phyloP scores from a whole-genome alignment of 2,329 filamentous ascomycete species.

The Calonectria pauciramosa region DNA sequence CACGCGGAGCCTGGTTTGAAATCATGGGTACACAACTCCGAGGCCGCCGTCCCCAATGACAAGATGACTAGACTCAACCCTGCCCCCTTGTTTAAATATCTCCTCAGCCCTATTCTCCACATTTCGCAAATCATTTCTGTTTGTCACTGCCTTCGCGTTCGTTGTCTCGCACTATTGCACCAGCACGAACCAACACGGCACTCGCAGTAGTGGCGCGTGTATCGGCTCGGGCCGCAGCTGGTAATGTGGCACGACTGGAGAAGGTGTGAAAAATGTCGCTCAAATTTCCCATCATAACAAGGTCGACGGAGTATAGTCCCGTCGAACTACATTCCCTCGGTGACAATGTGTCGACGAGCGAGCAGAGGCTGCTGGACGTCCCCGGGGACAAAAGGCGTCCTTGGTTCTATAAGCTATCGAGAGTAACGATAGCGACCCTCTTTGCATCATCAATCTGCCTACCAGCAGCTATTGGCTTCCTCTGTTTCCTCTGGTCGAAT shows the following conservation, averaged over 20 bases:
- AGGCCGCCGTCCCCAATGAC: not conserved
- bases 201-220: not conserved
- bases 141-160: too few relatives aligned
- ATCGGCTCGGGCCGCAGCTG: not conserved
- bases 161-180: not conserved
- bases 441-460: not conserved
- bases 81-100: not conserved
- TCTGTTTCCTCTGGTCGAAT: conserved; percentile 13
- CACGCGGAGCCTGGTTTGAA: not conserved
- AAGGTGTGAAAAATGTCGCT: not conserved
- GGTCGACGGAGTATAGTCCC: not conserved
- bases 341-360: not conserved
- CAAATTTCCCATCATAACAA: not conserved
- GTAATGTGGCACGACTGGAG: not conserved
- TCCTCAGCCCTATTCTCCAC: conserved; percentile 1
- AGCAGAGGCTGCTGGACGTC: not conserved
- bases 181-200: not conserved
- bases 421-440: not conserved
- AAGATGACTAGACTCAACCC: not conserved
- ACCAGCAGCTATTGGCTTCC: not conserved
- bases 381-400: not conserved
- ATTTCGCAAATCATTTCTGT: not conserved
- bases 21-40: too few relatives aligned
- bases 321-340: not conserved
- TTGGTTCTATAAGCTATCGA: conserved; percentile 4